Conservation (phyloP, 2,329 filamentous ascomycete species). For the Apiospora malaysiana region DNA sequence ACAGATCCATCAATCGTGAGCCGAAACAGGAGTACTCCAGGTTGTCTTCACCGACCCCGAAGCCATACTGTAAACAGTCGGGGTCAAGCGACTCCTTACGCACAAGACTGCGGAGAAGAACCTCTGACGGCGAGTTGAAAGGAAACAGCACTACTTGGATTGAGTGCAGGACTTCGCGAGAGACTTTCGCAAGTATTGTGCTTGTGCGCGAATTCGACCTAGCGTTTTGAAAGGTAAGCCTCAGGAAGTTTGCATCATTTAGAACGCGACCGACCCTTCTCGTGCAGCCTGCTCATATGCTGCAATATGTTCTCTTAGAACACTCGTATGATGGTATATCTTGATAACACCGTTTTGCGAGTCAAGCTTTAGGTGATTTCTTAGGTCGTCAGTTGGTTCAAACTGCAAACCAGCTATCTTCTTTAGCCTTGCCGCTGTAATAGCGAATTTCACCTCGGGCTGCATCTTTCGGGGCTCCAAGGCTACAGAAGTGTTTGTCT, state of each 20-base stretch:
- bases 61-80: constrained; percentile 22
- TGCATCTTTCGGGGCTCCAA: constrained; percentile 31
- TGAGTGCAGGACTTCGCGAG: constrained; percentile 35
- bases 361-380: constrained; percentile 38
- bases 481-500: too few species aligned
- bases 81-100: constrained; percentile 27
- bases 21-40: constrained; percentile 21
- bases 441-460: constrained; percentile 28
- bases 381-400: constrained; percentile 36
- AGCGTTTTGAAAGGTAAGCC: neutral
- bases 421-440: constrained; percentile 35
- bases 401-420: constrained; percentile 34
- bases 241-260: neutral
- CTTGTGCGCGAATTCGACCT: neutral
- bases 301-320: constrained; percentile 37
- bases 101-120: constrained; percentile 28
- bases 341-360: constrained; percentile 33
- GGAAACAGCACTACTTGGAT: constrained; percentile 35
- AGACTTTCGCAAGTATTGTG: constrained; percentile 27
- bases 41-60: neutral
- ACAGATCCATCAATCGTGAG: constrained; percentile 22
- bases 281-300: constrained; percentile 27
- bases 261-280: neutral
- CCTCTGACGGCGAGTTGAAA: constrained; percentile 29
- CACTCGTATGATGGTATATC: constrained; percentile 39